Evolutionary conservation across 306 rosid genomes (phyloP), one percentile per base, ranked within the genome.

Genomic region (Luffa acutangula): DNA sequence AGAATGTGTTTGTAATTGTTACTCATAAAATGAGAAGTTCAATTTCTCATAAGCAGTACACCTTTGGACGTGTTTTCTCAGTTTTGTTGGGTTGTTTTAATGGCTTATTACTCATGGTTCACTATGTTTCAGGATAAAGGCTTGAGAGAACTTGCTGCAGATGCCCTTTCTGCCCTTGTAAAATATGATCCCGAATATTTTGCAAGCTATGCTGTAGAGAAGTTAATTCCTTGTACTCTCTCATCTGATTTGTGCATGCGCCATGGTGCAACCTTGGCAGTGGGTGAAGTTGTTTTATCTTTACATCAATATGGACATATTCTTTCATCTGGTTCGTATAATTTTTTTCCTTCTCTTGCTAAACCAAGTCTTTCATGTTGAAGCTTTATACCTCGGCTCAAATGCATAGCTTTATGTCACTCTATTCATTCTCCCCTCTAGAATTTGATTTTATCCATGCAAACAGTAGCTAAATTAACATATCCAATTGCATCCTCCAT

Each of bases 191-290:
- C 97, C 34, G 90, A 80, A 79, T 87, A 90, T 86, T 90, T 93
- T 86, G 87, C 89, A 10, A 85, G 81, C 81, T 82, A 69, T 64
- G 89, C 86, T 78, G 25, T 93, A 88, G 96, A 91, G 79, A 92
- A 89, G 83, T 79, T 90, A 85, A 89, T 93, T 82, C 93, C 97
- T 56, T 88, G 88, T 76, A 95, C 99, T 42, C 97, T 93, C 80
- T 93, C 97, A 76, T 82, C 99, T 80, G 99, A 95, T 85, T 81
- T 95, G 83, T 91, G 99, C 93, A 91, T 83, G 96, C 97, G 97
- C 77, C 97, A 93, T 87, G 99, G 99, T 75, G 91, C 97, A 53
- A 95, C 97, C 1, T 78, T 91, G 85, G 97, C 99, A 67, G 78
- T 84, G 20, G 97, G 97, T 65, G 96, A 93, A 87, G 88, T 93